Conservation (phyloP, 2,329 filamentous ascomycete genomes). For the Epichloe aotearoae region DNA sequence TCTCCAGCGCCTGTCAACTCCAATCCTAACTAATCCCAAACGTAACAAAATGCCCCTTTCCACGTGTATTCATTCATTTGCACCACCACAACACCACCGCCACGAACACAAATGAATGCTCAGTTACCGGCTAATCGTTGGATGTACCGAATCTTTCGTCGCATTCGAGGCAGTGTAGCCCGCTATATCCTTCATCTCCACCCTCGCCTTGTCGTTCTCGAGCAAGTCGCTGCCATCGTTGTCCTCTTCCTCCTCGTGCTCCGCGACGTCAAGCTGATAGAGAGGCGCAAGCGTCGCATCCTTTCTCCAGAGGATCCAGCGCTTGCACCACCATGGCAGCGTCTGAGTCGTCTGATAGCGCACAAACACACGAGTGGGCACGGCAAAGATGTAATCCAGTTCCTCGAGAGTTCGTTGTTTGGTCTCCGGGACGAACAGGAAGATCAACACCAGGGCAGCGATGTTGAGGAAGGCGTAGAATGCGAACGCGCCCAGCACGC, state of each 20-base stretch:
- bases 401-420: conserved; percentile 41
- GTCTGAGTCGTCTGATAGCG: conserved; percentile 42
- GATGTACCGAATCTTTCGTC: not conserved
- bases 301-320: conserved; percentile 40
- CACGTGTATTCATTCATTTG: not conserved
- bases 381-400: conserved; percentile 48
- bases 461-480: conserved; percentile 44
- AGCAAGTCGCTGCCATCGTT: conserved; percentile 19
- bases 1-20: conserved; percentile 6
- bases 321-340: conserved; percentile 47
- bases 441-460: conserved; percentile 41
- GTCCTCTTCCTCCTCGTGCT: conserved; percentile 15
- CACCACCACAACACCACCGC: not conserved
- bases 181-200: conserved; percentile 25
- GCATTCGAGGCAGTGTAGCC: conserved; percentile 13
- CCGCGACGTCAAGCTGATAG: conserved; percentile 27
- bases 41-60: not conserved
- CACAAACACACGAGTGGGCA: conserved; percentile 43
- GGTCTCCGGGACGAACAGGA: conserved; percentile 44
- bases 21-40: not conserved
- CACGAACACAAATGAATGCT: not conserved
- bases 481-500: conserved; percentile 36
- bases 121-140: not conserved
- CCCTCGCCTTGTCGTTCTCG: conserved; percentile 25
- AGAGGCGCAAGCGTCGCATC: conserved; percentile 26